Evolutionary conservation across 371 early-diverging fungal species (phyloP).

Genomic region (Mucor indicus): DNA sequence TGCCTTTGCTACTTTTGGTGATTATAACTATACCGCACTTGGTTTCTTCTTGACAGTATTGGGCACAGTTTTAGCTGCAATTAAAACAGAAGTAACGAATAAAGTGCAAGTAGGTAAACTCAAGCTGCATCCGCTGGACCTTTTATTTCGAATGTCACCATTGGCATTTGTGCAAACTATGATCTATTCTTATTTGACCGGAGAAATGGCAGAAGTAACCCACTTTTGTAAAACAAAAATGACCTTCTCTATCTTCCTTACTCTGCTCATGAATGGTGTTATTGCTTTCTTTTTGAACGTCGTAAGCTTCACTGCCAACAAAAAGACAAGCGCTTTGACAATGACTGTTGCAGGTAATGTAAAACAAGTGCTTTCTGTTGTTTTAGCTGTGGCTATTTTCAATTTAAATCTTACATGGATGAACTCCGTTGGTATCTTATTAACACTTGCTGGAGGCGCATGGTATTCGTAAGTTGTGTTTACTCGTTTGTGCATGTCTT

Average conservation of each 20-base stretch:
- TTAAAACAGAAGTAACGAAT: conserved; percentile 85
- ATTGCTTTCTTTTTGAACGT: conserved; percentile 84
- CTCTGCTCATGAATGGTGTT: conserved; percentile 70
- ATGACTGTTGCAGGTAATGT: conserved; percentile 90
- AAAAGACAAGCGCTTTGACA: conserved; percentile 79
- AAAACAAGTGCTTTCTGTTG: conserved; percentile 81
- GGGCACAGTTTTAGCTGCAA: conserved; percentile 76
- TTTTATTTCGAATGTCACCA: conserved; percentile 80
- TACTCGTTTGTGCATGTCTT: too few species aligned
- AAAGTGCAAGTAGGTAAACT: conserved; percentile 74
- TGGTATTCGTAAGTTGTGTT: conserved; percentile 56
- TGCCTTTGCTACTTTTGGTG: conserved; percentile 79
- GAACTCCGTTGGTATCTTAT: conserved; percentile 71
- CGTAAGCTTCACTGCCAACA: conserved; percentile 82
- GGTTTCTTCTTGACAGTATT: conserved; percentile 76
- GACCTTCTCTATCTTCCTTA: conserved; percentile 28
- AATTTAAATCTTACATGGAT: conserved; percentile 58
- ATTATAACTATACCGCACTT: conserved; percentile 68
- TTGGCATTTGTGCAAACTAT: conserved; percentile 77
- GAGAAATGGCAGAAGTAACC: conserved; percentile 60
- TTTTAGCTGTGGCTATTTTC: conserved; percentile 76
- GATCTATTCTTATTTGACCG: conserved; percentile 61
- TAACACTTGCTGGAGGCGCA: conserved; percentile 79
- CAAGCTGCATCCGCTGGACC: conserved; percentile 77
- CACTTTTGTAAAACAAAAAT: conserved; percentile 41